phyloP scores from a whole-genome alignment of 805 yeast genomes.

The Wickerhamiella domercqiae region DNA sequence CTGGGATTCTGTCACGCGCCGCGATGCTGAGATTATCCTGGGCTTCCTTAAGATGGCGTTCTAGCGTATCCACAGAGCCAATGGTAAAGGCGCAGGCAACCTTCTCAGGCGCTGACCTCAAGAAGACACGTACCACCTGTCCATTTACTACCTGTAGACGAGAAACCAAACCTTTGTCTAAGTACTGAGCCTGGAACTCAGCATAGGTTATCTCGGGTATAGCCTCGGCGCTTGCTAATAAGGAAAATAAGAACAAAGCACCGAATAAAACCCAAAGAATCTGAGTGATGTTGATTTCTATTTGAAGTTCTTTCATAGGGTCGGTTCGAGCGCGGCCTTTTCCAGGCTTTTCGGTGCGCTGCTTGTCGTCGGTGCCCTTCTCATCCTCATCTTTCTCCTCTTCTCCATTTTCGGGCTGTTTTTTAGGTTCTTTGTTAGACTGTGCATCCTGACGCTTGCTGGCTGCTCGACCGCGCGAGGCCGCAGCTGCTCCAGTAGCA shows the following conservation, averaged over 20 bases:
- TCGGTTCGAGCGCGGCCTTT: not conserved
- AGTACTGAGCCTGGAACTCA: conserved; percentile 66
- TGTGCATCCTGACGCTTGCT: conserved; percentile 3
- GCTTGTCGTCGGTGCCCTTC: not conserved
- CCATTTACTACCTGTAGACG: conserved; percentile 60
- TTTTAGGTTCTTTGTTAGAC: not conserved
- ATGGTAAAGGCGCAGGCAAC: conserved; percentile 60
- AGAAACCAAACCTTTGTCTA: conserved; percentile 66
- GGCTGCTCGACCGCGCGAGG: not conserved
- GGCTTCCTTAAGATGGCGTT: conserved; percentile 58
- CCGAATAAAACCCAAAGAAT: conserved; percentile 16
- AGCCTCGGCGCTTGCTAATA: conserved; percentile 11
- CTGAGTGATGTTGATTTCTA: conserved; percentile 18
- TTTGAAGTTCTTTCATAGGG: conserved; percentile 9
- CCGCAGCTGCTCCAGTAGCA: no score
- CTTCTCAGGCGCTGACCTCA: conserved; percentile 20
- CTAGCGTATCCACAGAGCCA: conserved; percentile 76
- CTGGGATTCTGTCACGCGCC: conserved; percentile 58
- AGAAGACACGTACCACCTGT: conserved; percentile 34
- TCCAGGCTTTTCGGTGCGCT: not conserved
- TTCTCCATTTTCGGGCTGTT: not conserved
- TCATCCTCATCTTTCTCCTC: not conserved
- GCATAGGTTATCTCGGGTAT: conserved; percentile 43
- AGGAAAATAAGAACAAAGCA: conserved; percentile 14
- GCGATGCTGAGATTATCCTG: conserved; percentile 61